Evolutionary conservation across 2,329 filamentous ascomycete species (phyloP).

Genomic region (Ceratocystis colombiana): DNA sequence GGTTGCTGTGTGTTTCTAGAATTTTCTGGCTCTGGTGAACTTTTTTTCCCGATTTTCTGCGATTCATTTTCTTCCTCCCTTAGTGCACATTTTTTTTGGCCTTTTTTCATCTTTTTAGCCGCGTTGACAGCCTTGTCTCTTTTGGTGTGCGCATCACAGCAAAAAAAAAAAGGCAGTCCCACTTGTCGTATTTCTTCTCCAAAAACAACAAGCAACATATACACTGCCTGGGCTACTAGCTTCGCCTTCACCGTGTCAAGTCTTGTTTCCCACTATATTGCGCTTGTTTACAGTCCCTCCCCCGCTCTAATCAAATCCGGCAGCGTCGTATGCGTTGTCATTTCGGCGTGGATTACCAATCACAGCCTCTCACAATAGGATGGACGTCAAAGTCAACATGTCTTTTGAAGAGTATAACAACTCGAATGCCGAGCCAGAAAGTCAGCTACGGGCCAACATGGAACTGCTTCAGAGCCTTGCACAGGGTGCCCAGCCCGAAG

Average conservation of each 20-base stretch:
- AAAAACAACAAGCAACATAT: background rate
- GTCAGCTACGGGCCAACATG: slow-evolving; percentile 22
- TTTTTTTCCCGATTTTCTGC: slow-evolving; percentile 10
- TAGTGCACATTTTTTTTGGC: background rate
- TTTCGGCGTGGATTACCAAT: background rate
- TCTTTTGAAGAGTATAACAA: slow-evolving; percentile 20
- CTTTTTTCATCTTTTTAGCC: slow-evolving; percentile 11
- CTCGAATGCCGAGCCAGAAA: slow-evolving; percentile 12
- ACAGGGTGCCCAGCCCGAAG: slow-evolving; percentile 15
- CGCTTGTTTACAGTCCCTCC: background rate
- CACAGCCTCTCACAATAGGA: background rate
- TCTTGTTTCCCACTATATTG: background rate
- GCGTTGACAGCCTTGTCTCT: slow-evolving; percentile 8
- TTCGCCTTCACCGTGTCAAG: background rate
- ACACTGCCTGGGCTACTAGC: background rate
- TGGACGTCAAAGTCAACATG: slow-evolving; percentile 19
- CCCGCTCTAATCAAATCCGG: background rate
- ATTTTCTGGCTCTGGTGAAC: background rate
- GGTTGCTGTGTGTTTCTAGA: background rate
- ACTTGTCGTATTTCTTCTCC: slow-evolving; percentile 8
- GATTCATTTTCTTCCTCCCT: slow-evolving; percentile 1
- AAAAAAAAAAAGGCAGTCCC: slow-evolving; percentile 8
- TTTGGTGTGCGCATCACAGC: slow-evolving; percentile 13
- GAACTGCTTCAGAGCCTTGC: slow-evolving; percentile 23
- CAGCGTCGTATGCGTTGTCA: background rate